These are phyloP conservation scores for Fistulifera pelliculosa DNA, from an alignment of 108 stramenopile species.

Conservation along the genomic window DNA sequence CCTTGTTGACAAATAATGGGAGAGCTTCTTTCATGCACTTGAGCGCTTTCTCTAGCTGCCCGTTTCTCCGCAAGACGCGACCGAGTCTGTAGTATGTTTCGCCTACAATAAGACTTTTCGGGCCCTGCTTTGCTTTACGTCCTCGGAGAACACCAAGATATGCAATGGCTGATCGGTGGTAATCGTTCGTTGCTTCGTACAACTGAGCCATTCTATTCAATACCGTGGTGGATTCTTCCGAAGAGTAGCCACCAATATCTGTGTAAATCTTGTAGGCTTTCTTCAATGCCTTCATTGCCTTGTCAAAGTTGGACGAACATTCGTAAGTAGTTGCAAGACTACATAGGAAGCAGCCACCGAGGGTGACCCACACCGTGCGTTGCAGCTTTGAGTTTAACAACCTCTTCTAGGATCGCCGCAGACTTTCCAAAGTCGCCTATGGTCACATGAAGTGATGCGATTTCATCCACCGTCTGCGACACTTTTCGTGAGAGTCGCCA, in stretches of 20 bases:
- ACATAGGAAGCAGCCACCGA: slow-evolving; percentile 36
- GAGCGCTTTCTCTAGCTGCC: slow-evolving; percentile 43
- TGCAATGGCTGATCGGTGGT: slow-evolving; percentile 44
- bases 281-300: slow-evolving; percentile 50
- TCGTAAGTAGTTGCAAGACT: slow-evolving; percentile 47
- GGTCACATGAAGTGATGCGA: slow-evolving; percentile 41
- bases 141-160: slow-evolving; percentile 44
- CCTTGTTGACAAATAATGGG: slow-evolving; percentile 42
- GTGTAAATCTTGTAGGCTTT: slow-evolving; percentile 49
- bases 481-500: slow-evolving; percentile 36
- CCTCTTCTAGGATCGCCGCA: slow-evolving; percentile 43
- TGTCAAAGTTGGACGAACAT: slow-evolving; percentile 37
- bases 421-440: slow-evolving; percentile 50
- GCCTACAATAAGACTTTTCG: slow-evolving; percentile 30
- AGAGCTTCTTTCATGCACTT: slow-evolving; percentile 58
- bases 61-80: slow-evolving; percentile 32
- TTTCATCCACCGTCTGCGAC: slow-evolving; percentile 43
- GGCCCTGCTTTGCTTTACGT: slow-evolving; percentile 30
- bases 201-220: slow-evolving; percentile 42
- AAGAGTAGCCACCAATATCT: slow-evolving; percentile 30
- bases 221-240: slow-evolving; percentile 28
- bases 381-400: slow-evolving; percentile 53
- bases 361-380: slow-evolving; percentile 32
- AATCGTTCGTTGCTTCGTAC: slow-evolving; percentile 37
- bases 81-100: slow-evolving; percentile 47